Base-by-base conservation (phyloP, 2,329 filamentous ascomycete species). In the Lachnellula occidentalis region DNA sequence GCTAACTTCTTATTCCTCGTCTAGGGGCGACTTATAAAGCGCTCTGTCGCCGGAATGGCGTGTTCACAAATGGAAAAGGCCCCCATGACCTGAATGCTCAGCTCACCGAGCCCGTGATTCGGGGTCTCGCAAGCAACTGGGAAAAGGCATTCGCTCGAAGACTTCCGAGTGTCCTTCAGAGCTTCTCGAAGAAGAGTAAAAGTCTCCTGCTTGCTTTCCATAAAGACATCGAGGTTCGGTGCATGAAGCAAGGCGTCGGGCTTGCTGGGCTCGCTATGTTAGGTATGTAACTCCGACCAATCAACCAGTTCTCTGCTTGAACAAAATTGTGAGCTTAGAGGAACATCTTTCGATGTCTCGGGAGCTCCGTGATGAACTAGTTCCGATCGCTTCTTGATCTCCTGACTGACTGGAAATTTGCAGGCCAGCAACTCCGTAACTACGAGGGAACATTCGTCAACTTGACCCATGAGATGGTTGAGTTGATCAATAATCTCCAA, bases 21-120 rank as follows among this genome's bases (percentile, higher is more conserved):
- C 22, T 43, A 43, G 41, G 71, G 69, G 24, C 68, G 2, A 83
- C 81, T 0, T 85, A 84, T 60, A 80, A 77, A 65, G 82, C 82
- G 9, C 73, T 78, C 2, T 77, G 77, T 49, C 71, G 77, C 41
- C 73, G 80, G 45, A 61, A 74, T 51, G 81, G 78, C 5, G 71
- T 73, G 2, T 82, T 69, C 60, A 61, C 67, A 2, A 74, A 73
- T 49, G 39, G 55, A 5, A 63, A 67, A 34, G 74, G 74, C 24
- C 55, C 60, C 7, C 71, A 70, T 49, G 71, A 75, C 56, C 74
- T 74, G 63, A 74, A 75, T 54, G 58, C 61, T 1, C 67, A 76
- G 55, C 63, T 67, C 5, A 60, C 62, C 4, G 58, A 62, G n/a
- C 49, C 71, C 59, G 46, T 65, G 62, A 46, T 58, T 15, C 51